Base-by-base conservation (phyloP, 2,329 filamentous ascomycete genomes). In the Nannizziopsis barbatae region DNA sequence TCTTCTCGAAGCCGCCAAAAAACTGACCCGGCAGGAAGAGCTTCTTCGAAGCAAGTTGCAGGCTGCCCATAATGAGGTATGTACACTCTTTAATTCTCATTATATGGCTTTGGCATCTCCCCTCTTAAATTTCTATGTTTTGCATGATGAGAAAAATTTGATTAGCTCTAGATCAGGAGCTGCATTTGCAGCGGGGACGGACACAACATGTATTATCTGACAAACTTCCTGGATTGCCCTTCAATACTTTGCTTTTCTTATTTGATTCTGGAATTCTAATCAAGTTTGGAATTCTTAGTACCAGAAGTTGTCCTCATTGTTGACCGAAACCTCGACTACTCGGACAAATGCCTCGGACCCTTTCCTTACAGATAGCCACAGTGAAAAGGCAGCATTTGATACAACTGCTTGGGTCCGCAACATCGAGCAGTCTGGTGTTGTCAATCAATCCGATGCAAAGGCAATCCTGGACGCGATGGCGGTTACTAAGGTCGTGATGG, bases 81-180 rank as follows among this genome's bases (percentile, higher is more conserved):
- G 55, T 56, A 51, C 22, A 27, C 4, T 27, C 7, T 17, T 39
- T 35, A 36, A 11, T 37, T 39, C 42, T 49, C 30, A 41, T 33
- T 7, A 38, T 36, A 6, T 50, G 31, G 43, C 49, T 45, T 36
- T 20, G 32, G 37, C 45, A 14, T 43, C 49, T 33, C n/a, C 47
- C 40, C 41, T 20, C n/a, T 31, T 15, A 22, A 35, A 3, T 35
- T 6, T 31, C 31, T 47, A 12, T 22, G 38, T 44, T 38, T 39
- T 66, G 62, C 54, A 69, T 73, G 71, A 75, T 65, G 73, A 75
- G 64, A 70, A 65, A 69, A 60, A 46, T 56, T 59, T 63, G 60
- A 68, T 83, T 86, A 86, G 83, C 83, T 87, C 83, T 86, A 86
- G 83, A 86, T 84, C 83, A 82, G 74, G 75, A 86, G 80, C 74